Percentiles rank a stretch among this genome's conserved stretches.
Conservation (phyloP, 352 stramenopile species). For the Globisporangium camurandrum region DNA sequence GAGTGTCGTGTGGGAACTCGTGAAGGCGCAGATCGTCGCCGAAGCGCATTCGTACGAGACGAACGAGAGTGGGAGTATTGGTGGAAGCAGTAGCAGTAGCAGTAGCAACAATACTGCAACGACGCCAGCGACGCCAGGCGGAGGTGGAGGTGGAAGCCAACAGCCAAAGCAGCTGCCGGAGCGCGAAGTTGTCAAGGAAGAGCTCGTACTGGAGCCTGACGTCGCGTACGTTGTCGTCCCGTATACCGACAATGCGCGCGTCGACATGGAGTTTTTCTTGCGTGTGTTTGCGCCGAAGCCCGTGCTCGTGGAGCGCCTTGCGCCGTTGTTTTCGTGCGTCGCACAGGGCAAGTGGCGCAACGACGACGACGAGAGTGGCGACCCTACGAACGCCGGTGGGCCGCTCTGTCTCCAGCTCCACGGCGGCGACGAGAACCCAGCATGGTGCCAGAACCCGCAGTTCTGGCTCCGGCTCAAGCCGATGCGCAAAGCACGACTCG, state of each 20-base stretch:
- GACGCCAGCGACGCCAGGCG: slow-evolving; percentile 1
- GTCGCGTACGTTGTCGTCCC: slow-evolving; percentile 76
- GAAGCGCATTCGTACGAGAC: slow-evolving; percentile 60
- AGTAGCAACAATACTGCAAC: neutral
- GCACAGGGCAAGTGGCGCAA: slow-evolving; percentile 62
- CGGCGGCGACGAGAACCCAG: slow-evolving; percentile 40
- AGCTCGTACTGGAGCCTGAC: slow-evolving; percentile 63
- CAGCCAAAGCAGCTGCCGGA: slow-evolving; percentile 43
- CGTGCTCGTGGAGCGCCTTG: slow-evolving; percentile 63
- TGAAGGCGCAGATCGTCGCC: slow-evolving; percentile 44
- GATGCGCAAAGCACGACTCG: slow-evolving; percentile 13
- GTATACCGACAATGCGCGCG: slow-evolving; percentile 70
- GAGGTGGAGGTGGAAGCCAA: neutral
- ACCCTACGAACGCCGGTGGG: slow-evolving; percentile 65
- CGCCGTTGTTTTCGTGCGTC: slow-evolving; percentile 52
- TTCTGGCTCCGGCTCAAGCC: slow-evolving; percentile 63
- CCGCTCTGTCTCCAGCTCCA: slow-evolving; percentile 46
- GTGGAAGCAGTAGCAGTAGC: neutral
- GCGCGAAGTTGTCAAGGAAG: slow-evolving; percentile 72
- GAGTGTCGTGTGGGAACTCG: slow-evolving; percentile 70
- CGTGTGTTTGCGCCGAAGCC: slow-evolving; percentile 76
- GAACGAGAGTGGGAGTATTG: slow-evolving; percentile 19
- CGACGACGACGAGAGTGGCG: slow-evolving; percentile 33
- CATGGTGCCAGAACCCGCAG: slow-evolving; percentile 87
- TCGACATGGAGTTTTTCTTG: slow-evolving; percentile 89